Base-by-base conservation (phyloP, 768 basidiomycete genomes). In the Calvatia gigantea region DNA sequence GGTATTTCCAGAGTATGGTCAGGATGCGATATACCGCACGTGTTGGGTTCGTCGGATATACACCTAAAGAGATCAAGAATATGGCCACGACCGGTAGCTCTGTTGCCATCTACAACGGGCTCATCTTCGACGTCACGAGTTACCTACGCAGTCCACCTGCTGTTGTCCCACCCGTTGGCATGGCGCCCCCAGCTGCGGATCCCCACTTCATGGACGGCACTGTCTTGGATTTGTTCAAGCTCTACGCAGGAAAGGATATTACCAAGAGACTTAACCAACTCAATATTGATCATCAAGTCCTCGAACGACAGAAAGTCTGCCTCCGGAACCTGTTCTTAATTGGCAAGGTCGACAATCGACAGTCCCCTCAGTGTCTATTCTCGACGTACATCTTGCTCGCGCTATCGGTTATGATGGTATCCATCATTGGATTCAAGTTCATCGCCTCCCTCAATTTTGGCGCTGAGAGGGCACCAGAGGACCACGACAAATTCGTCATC, bases 1-100 rank as follows among this genome's bases (percentile, higher is more conserved):
- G 97, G 97, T 99, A 98, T 70, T 94, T 90, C 61, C 89, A 98
- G 73, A 78, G 76, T 57, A 98, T 99, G 97, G 89, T 91, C 2
- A 69, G 82, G 66, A 87, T 99, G 88, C 89, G 97, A 6, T 97
- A 88, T 77, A 87, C 84, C 51, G 84, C 84, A 62, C 89, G 96
- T 35, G 81, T 85, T 37, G 97, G 97, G 0, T 98, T 95, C 67
- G 65, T 96, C 48, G 96, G 94, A 0, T 88, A 83, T 65, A 90
- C 90, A 0, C 84, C 86, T 14, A 82, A 82, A 64, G 85, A 88
- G 58, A 82, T 97, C 66, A 78, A 75, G 62, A 83, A 80, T 60
- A 82, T 86, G 79, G 91, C 91, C 0, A 79, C 68, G 60, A 60
- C 74, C 15, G 82, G 86, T 1, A 69, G 75, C 59, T 77, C 87